Evolutionary conservation across 2,329 filamentous ascomycete genomes (phyloP).

Genomic region (Herpotrichia juniperi): DNA sequence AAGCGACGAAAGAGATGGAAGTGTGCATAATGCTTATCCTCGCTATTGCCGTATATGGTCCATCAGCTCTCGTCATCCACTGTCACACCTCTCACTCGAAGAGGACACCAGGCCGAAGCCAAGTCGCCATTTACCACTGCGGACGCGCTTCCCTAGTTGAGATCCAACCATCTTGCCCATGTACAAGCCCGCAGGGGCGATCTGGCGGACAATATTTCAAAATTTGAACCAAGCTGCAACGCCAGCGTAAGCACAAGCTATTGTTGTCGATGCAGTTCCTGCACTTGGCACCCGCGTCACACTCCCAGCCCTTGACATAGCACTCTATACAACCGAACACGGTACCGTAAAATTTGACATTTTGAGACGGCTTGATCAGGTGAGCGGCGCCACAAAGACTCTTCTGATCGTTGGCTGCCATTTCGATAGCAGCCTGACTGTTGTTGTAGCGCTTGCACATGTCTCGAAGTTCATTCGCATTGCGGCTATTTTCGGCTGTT

Average conservation of each 20-base stretch:
- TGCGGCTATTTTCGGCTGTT: conserved; percentile 19
- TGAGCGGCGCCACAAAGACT: conserved; percentile 32
- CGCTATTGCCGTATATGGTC: too few relatives aligned
- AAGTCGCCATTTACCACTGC: conserved; percentile 29
- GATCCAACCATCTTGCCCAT: conserved; percentile 25
- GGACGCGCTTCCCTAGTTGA: conserved; percentile 15
- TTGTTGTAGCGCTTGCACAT: too few relatives aligned
- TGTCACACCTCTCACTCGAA: too few relatives aligned
- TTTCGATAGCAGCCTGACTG: conserved; percentile 14
- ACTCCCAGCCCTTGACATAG: conserved; percentile 28
- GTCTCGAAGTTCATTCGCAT: conserved; percentile 5
- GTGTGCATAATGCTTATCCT: too few relatives aligned
- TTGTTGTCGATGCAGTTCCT: conserved; percentile 26
- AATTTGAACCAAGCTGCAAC: conserved; percentile 32
- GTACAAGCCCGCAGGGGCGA: conserved; percentile 26
- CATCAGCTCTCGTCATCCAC: too few relatives aligned
- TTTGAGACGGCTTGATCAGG: conserved; percentile 22
- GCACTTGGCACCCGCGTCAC: conserved; percentile 30
- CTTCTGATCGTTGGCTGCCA: conserved; percentile 12
- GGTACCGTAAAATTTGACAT: conserved; percentile 22
- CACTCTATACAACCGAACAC: conserved; percentile 37
- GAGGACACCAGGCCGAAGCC: too few relatives aligned
- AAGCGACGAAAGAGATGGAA: too few relatives aligned
- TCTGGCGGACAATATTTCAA: conserved; percentile 25
- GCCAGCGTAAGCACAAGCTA: conserved; percentile 32